Evolutionary conservation across 441 rosid genomes (phyloP).

Genomic region (Dalechampia spathulata): DNA sequence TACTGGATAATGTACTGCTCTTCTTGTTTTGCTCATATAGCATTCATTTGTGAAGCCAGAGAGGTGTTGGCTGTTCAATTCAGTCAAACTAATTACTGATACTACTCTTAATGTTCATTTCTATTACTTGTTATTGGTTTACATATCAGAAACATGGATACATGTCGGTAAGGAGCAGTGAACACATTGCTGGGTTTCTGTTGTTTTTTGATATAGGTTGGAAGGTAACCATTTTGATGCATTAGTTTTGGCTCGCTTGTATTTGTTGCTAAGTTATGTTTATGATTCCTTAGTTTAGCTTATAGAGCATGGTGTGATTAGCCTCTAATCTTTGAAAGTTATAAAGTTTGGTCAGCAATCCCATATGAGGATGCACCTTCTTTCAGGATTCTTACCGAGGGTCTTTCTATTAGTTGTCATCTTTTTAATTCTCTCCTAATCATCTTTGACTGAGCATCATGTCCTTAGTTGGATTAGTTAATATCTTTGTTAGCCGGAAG

Average conservation of each 20-base stretch:
- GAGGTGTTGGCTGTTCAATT: not conserved
- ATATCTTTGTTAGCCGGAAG: too few relatives aligned
- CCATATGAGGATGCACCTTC: too few relatives aligned
- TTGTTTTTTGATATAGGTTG: not conserved
- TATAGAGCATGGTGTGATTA: too few relatives aligned
- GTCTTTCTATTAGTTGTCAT: too few relatives aligned
- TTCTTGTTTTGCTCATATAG: not conserved
- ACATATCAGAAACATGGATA: not conserved
- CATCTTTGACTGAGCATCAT: too few relatives aligned
- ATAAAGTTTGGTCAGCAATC: too few relatives aligned
- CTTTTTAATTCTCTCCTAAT: too few relatives aligned
- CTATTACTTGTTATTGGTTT: not conserved
- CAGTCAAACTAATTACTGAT: not conserved
- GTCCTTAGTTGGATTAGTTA: too few relatives aligned
- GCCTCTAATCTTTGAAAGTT: too few relatives aligned
- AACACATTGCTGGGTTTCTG: not conserved
- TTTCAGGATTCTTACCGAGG: too few relatives aligned
- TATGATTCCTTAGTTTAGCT: not conserved
- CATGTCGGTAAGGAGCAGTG: not conserved
- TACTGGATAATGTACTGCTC: constrained; percentile 5
- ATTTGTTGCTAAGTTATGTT: not conserved
- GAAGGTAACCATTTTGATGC: not conserved
- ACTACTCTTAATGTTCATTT: not conserved
- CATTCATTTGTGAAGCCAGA: not conserved
- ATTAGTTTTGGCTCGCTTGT: too few relatives aligned